phyloP scores from a whole-genome alignment of 768 basidiomycete species.

The Harrya chromipes region DNA sequence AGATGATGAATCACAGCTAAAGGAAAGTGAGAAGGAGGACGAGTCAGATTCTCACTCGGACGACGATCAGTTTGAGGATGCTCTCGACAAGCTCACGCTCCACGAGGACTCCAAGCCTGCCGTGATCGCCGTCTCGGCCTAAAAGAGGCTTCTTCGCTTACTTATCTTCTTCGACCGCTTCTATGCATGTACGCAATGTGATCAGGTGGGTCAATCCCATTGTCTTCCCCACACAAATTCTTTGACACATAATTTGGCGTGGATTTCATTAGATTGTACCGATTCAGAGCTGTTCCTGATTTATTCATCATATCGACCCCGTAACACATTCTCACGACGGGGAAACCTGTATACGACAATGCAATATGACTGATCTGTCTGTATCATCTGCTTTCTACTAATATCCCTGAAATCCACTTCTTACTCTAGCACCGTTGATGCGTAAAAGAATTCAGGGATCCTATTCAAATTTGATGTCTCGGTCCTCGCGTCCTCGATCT shows the following conservation, averaged over 20 bases:
- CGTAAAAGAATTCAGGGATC: no score
- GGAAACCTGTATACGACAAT: background rate
- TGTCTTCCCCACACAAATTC: background rate
- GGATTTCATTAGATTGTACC: background rate
- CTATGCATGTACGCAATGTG: background rate
- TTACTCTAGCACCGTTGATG: no score
- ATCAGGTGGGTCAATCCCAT: slow-evolving; percentile 3
- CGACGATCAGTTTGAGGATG: slow-evolving; percentile 57
- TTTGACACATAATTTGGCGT: background rate
- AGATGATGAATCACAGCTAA: slow-evolving; percentile 39
- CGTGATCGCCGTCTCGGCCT: slow-evolving; percentile 20
- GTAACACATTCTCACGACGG: background rate
- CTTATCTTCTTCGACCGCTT: background rate
- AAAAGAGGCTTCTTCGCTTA: background rate
- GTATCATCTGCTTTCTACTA: no score
- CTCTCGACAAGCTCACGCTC: slow-evolving; percentile 55
- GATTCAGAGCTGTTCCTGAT: background rate
- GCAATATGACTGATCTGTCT: background rate
- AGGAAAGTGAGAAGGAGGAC: slow-evolving; percentile 35
- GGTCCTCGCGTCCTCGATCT: background rate
- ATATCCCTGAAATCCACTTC: no score
- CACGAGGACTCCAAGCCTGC: slow-evolving; percentile 10
- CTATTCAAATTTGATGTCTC: no score
- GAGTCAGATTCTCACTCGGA: slow-evolving; percentile 37
- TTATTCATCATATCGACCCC: background rate